These are phyloP conservation scores for Patellifolia procumbens DNA, from an alignment of 179 eudicot species.

Conservation along the genomic window DNA sequence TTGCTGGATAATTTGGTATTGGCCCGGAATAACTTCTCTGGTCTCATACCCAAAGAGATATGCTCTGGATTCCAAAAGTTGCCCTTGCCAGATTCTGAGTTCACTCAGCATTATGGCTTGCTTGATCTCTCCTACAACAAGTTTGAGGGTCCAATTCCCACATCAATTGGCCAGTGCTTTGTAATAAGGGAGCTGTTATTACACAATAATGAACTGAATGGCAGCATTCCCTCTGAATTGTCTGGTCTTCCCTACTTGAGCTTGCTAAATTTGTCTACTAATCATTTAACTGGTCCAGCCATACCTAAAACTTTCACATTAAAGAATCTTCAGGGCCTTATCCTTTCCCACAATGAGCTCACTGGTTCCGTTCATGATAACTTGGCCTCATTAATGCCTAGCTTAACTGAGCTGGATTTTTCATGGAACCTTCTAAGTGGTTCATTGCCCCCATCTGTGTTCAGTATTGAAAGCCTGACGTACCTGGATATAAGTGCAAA, in stretches of 20 bases:
- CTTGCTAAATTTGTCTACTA: conserved; percentile 68
- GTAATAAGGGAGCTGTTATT: conserved; percentile 60
- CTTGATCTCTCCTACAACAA: conserved; percentile 83
- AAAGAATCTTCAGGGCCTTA: conserved; percentile 78
- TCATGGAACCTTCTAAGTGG: conserved; percentile 68
- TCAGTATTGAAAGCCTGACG: conserved; percentile 52
- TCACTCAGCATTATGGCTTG: conserved; percentile 85
- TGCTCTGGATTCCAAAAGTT: conserved; percentile 80
- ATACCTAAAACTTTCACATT: conserved; percentile 45
- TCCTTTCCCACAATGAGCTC: conserved; percentile 70
- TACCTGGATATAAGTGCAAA: conserved; percentile 70
- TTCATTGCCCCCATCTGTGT: conserved; percentile 56
- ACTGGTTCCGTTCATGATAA: conserved; percentile 62
- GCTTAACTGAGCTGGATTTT: conserved; percentile 74
- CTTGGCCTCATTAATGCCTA: conserved; percentile 49
- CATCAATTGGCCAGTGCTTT: conserved; percentile 56
- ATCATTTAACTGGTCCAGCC: conserved; percentile 57
- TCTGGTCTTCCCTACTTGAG: conserved; percentile 58
- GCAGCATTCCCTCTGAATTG: conserved; percentile 74
- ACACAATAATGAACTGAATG: conserved; percentile 69
- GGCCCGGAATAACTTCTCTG: conserved; percentile 64
- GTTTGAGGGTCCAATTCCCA: conserved; percentile 71
- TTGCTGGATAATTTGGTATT: conserved; percentile 80
- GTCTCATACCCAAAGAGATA: conserved; percentile 78
- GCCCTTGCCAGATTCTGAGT: conserved; percentile 85